Evolutionary conservation across 164 flowering plant genomes (phyloP).

Genomic region (Echeveria elegans): DNA sequence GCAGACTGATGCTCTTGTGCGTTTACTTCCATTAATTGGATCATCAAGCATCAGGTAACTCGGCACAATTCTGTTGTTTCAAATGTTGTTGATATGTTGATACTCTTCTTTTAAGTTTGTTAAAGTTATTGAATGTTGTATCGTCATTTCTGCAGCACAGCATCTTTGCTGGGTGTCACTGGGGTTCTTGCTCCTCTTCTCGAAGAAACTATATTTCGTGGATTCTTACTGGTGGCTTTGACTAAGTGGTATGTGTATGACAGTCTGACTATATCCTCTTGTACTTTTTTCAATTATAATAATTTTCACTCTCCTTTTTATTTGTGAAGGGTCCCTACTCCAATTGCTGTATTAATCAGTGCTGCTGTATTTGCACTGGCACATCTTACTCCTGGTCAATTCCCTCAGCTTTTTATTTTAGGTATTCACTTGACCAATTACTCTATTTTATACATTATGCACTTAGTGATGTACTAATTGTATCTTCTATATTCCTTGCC

Average conservation of each 20-base stretch:
- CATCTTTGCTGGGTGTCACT: slow-evolving; percentile 69
- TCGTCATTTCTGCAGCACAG: slow-evolving; percentile 49
- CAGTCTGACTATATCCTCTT: background rate
- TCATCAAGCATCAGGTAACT: slow-evolving; percentile 74
- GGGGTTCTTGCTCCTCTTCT: slow-evolving; percentile 89
- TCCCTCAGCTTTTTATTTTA: slow-evolving; percentile 89
- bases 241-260: slow-evolving; percentile 62
- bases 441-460: background rate
- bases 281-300: background rate
- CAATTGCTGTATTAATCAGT: slow-evolving; percentile 60
- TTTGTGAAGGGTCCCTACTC: slow-evolving; percentile 84
- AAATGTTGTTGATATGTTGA: background rate
- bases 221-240: slow-evolving; percentile 79
- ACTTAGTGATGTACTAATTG: background rate
- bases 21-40: slow-evolving; percentile 87
- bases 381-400: slow-evolving; percentile 88
- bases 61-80: background rate
- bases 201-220: slow-evolving; percentile 92
- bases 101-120: background rate
- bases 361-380: slow-evolving; percentile 87
- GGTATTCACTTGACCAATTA: slow-evolving; percentile 29
- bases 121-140: slow-evolving; percentile 3
- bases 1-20: slow-evolving; percentile 89
- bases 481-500: background rate
- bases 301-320: background rate